Base-by-base conservation (phyloP, 148 eudicot genomes). In the Hydrangea macrophylla region DNA sequence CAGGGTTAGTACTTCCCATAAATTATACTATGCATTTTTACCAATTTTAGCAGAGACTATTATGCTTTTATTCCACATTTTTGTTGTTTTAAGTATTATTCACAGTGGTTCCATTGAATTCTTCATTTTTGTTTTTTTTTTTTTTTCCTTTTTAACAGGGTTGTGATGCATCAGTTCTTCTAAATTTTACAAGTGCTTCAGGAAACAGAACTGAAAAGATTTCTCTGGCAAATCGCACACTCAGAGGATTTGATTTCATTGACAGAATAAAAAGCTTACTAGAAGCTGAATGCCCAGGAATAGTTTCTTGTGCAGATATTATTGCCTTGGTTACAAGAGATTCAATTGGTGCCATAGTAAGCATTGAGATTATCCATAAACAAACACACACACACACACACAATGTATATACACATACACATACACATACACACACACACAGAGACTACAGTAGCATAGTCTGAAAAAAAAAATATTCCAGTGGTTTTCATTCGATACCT, bases 241-340 rank as follows among this genome's bases (percentile, higher is more conserved):
- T 83, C 0, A 54, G 81, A 60, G 83, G 84, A 13, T 83, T 80
- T 58, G 61, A 7, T 39, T 76, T 83, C 59, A 80, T 83, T 18
- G 86, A 83, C 44, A 28, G 61, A 65, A 68, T 80, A 30, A 83
- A 83, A 39, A 69, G 70, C 59, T 60, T 74, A 28, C 60, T 83
- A 27, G 86, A 83, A 72, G 75, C 74, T 1, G 77, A 76, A 57
- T 83, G 86, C 26, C 84, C 84, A 3, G 83, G 86, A 2, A 55
- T 72, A 20, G 86, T 83, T n/a, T 83, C 86, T 24, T 83, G 86
- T 61, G 86, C 86, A 9, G 86, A 83, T 54, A 69, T 66, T 56
- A 12, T 80, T 39, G 64, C 84, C 40, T 72, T 83, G 67, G 69
- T 58, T 64, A 77, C 83, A 30, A 70, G 86, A 64, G 86, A 83